Evolutionary conservation across 495 filamentous ascomycete species (phyloP).

Genomic region (Bathelium albidoporum): DNA sequence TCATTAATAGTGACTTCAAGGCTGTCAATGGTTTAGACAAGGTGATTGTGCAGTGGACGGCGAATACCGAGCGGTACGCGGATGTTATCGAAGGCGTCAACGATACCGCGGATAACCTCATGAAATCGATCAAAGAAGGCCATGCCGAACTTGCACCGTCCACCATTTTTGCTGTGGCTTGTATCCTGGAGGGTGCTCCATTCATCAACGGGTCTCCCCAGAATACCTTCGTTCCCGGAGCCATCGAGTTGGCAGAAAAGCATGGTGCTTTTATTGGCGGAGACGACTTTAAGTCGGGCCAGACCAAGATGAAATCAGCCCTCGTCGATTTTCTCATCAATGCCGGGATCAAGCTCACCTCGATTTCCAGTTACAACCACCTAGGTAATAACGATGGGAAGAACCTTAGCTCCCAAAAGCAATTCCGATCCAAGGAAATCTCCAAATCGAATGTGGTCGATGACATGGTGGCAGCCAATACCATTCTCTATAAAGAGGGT

Average conservation of each 20-base stretch:
- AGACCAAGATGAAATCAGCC: conserved; percentile 99
- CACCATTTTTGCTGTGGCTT: conserved; percentile 90
- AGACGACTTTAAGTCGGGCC: conserved; percentile 99
- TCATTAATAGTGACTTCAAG: conserved; percentile 71
- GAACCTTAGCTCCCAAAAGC: conserved; percentile 93
- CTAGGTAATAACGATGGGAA: conserved; percentile 99
- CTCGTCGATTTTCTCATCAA: conserved; percentile 98
- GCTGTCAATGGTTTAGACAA: conserved; percentile 75
- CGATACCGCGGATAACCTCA: conserved; percentile 88
- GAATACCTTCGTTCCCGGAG: conserved; percentile 96
- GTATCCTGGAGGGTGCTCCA: conserved; percentile 76
- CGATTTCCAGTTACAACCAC: conserved; percentile 98
- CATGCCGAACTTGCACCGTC: conserved; percentile 88
- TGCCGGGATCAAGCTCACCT: conserved; percentile 97
- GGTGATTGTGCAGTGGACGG: conserved; percentile 96
- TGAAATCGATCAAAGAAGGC: conserved; percentile 74
- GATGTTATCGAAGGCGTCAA: conserved; percentile 83
- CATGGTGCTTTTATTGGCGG: conserved; percentile 87
- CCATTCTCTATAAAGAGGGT: conserved; percentile 74
- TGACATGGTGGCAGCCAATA: conserved; percentile 97
- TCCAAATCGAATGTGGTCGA: conserved; percentile 98
- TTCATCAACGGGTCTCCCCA: conserved; percentile 99
- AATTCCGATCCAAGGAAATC: conserved; percentile 99
- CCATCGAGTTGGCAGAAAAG: conserved; percentile 80
- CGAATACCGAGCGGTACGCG: conserved; percentile 95